phyloP scores from a whole-genome alignment of 1,284 basidiomycete species.

The Clitocybe nebularis region DNA sequence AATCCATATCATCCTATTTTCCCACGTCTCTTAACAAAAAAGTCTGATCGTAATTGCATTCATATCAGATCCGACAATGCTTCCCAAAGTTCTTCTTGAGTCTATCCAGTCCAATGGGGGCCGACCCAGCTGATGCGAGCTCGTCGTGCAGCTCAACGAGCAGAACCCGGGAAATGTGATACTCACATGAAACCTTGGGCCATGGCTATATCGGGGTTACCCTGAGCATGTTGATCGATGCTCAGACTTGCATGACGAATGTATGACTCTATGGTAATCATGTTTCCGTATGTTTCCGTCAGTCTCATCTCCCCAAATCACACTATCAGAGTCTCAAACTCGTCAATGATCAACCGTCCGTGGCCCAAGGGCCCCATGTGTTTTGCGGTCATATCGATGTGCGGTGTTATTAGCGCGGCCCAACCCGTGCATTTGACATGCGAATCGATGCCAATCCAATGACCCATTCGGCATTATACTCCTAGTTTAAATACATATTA shows the following conservation, averaged over 20 bases:
- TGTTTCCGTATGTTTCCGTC: background rate
- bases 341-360: no score
- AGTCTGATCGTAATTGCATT: constrained; percentile 14
- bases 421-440: background rate
- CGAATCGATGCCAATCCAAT: background rate
- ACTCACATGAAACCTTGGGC: no score
- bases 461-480: constrained; percentile 1
- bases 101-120: no score
- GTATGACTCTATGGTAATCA: background rate
- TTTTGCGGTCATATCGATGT: no score
- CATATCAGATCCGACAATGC: constrained; percentile 17
- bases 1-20: constrained; percentile 22
- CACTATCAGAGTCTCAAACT: no score
- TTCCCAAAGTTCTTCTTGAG: no score
- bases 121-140: no score
- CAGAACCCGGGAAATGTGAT: no score
- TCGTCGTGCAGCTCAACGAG: no score
- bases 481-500: constrained; percentile 8
- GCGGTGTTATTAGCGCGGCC: background rate
- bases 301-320: no score
- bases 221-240: background rate
- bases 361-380: background rate
- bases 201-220: background rate
- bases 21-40: constrained; percentile 24
- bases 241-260: background rate